Evolutionary conservation across 352 stramenopile species (phyloP).

Genomic region (Halophytophthora polymorphica): DNA sequence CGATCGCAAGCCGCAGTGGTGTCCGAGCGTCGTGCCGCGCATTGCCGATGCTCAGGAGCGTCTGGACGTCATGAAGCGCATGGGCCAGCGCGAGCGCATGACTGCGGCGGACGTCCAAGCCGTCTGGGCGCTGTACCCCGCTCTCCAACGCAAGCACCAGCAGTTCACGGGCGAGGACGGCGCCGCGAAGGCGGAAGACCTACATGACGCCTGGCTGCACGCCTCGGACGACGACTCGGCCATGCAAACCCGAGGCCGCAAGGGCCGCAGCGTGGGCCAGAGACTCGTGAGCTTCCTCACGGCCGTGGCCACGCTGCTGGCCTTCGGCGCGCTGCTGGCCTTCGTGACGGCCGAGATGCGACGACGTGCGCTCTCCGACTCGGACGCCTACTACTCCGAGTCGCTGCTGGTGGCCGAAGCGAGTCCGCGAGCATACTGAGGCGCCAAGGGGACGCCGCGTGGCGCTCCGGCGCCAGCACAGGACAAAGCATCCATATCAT

Average conservation of each 20-base stretch:
- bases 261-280: slow-evolving; percentile 30
- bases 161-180: slow-evolving; percentile 33
- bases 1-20: slow-evolving; percentile 43
- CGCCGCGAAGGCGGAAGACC: slow-evolving; percentile 16
- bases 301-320: slow-evolving; percentile 57
- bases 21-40: slow-evolving; percentile 61
- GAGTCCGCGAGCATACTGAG: slow-evolving; percentile 17
- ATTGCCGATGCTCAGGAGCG: slow-evolving; percentile 51
- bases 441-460: too few relatives aligned
- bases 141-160: slow-evolving; percentile 42
- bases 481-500: too few relatives aligned
- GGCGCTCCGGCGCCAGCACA: too few relatives aligned
- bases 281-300: slow-evolving; percentile 64
- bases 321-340: slow-evolving; percentile 38
- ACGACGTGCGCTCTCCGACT: slow-evolving; percentile 29
- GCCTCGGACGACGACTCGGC: slow-evolving; percentile 33
- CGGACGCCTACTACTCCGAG: slow-evolving; percentile 55
- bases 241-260: slow-evolving; percentile 4
- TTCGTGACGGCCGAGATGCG: slow-evolving; percentile 37
- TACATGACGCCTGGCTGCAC: slow-evolving; percentile 68
- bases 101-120: slow-evolving; percentile 71
- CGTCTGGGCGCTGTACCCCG: slow-evolving; percentile 70
- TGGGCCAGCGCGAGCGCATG: slow-evolving; percentile 75
- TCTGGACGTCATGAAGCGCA: slow-evolving; percentile 48
- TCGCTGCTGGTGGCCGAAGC: slow-evolving; percentile 63